A percentile compares a stretch with the other conserved stretches of the same genome.
Conservation (phyloP, 345 rosid species). For the Gossypium thurberi region DNA sequence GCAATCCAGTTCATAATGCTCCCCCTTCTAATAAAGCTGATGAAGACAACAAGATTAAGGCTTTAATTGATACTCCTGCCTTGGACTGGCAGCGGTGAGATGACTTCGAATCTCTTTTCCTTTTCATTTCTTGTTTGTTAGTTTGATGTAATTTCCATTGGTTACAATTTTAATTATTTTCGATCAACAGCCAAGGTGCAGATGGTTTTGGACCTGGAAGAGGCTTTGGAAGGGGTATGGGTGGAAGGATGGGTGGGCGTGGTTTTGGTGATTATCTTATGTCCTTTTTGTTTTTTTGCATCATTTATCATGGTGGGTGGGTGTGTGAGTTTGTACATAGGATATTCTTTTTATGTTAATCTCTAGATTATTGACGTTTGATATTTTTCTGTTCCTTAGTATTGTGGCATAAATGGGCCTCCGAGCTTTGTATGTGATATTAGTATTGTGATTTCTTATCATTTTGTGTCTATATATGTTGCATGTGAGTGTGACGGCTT, state of each 20-base stretch:
- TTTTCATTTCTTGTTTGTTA: background rate
- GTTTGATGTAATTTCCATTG: background rate
- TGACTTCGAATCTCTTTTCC: background rate
- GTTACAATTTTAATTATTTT: constrained; percentile 4
- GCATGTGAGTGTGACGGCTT: background rate
- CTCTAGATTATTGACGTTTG: background rate
- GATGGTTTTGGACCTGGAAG: constrained; percentile 88
- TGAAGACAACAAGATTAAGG: constrained; percentile 90
- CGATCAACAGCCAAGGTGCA: constrained; percentile 62
- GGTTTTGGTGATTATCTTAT: constrained; percentile 68
- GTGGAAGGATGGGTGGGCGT: constrained; percentile 90
- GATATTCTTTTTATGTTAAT: background rate
- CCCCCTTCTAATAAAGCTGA: constrained; percentile 70
- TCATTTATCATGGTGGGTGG: background rate
- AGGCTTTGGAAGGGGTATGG: constrained; percentile 91
- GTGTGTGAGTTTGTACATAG: background rate
- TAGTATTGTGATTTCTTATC: background rate
- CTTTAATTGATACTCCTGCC: constrained; percentile 84
- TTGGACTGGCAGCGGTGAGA: constrained; percentile 98
- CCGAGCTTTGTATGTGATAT: background rate
- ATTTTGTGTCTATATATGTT: background rate
- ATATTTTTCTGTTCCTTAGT: background rate
- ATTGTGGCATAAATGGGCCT: background rate
- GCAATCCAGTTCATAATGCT: constrained; percentile 42
- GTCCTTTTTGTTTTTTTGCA: background rate